A percentile compares a stretch with the other conserved stretches of the same genome.
Conservation (phyloP, 768 basidiomycete species). For the Lanmaoa rubissima region DNA sequence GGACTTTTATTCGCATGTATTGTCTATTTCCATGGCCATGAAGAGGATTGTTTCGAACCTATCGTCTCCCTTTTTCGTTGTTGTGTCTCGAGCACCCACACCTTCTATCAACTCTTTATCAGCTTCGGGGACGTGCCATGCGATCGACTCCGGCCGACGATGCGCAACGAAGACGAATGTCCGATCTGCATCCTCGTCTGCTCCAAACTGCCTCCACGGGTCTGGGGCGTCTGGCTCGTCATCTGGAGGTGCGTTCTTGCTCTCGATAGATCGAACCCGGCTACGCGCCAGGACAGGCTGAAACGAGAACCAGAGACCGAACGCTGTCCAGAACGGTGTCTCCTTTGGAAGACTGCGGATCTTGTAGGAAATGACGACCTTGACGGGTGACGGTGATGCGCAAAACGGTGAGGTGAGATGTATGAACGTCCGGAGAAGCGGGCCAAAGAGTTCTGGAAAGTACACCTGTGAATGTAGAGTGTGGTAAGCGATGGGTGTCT, state of each 20-base stretch:
- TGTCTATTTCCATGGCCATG: slow-evolving; percentile 31
- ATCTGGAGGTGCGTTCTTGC: background rate
- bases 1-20: slow-evolving; percentile 1
- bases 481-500: background rate
- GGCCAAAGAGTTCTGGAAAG: slow-evolving; percentile 78
- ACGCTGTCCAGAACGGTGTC: slow-evolving; percentile 72
- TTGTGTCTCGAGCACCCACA: slow-evolving; percentile 47
- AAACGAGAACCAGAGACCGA: slow-evolving; percentile 77
- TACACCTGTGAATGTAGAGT: slow-evolving; percentile 57
- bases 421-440: slow-evolving; percentile 71
- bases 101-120: slow-evolving; percentile 61
- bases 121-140: slow-evolving; percentile 49
- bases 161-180: slow-evolving; percentile 62
- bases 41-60: slow-evolving; percentile 68
- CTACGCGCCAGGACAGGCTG: slow-evolving; percentile 46
- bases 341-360: slow-evolving; percentile 73
- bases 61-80: slow-evolving; percentile 54
- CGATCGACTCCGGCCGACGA: slow-evolving; percentile 56
- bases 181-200: slow-evolving; percentile 36
- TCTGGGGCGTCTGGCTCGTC: background rate
- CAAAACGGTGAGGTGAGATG: slow-evolving; percentile 62
- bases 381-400: slow-evolving; percentile 13
- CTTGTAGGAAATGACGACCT: slow-evolving; percentile 72
- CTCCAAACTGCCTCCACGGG: slow-evolving; percentile 44
- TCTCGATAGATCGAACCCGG: background rate